Evolutionary conservation across 2,329 filamentous ascomycete species (phyloP), one percentile per base, ranked within the genome.

Genomic region (Colletotrichum sp.): DNA sequence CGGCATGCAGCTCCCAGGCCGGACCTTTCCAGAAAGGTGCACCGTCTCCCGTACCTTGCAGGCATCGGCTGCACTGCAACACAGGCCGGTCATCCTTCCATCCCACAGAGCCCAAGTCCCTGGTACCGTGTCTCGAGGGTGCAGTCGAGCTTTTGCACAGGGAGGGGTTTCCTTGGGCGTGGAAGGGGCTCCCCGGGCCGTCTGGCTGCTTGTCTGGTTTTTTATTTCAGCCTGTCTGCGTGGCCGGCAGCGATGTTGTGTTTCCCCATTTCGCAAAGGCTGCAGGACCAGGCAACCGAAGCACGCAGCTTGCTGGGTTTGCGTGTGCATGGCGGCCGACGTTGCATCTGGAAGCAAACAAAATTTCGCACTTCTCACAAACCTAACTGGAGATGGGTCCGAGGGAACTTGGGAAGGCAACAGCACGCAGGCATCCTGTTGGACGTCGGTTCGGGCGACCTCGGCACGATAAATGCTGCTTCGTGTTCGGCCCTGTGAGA

Each of bases 31-130:
- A 64, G 55, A 73, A 68, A 68, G 57, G 73, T 76, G 69, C 70
- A 72, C 69, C 36, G 70, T 68, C 55, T 73, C 67, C 73, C 64
- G 73, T 76, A 73, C 73, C 73, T 76, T 76, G 70, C 73, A 76
- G 73, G 44, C 44, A 66, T 68, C 44, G 55, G 70, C 63, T 76
- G 73, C 73, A 65, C 70, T 76, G 64, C 73, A 73, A 73, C 73
- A 64, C 70, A 52, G 44, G 21, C 32, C 39, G 70, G 55, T 57
- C 70, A 72, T 67, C 55, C 62, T 52, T 32, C 68, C 39, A 44
- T 72, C 28, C 63, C 63, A 65, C 57, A 30, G 39, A 68, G 73
- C 70, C 73, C 73, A 68, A 71, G 70, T 76, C 70, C 70, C 70
- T 68, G 73, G 73, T 73, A 76, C 26, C 44, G 59, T 57, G 9